These are phyloP conservation scores for Phalaenopsis aphrodite DNA, from an alignment of 106 monocot species.

Conservation along the genomic window DNA sequence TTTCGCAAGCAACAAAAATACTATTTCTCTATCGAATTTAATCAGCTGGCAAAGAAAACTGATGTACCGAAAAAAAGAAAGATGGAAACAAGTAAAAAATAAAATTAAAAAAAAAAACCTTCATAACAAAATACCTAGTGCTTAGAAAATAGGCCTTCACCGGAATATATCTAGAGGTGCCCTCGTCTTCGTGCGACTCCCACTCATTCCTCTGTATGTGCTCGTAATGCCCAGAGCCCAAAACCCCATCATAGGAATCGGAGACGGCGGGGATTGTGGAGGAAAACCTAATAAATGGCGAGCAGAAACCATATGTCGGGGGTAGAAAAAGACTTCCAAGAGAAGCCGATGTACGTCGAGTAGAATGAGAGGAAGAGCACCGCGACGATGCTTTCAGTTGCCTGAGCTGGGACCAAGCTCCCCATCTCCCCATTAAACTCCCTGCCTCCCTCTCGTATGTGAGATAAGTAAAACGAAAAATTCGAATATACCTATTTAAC, in stretches of 20 bases:
- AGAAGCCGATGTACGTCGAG: neutral
- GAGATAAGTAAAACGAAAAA: no score
- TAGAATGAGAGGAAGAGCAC: neutral
- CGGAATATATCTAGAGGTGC: conserved; percentile 34
- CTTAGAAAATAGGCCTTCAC: conserved; percentile 57
- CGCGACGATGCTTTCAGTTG: conserved; percentile 4
- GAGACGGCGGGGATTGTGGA: conserved; percentile 20
- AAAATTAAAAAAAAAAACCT: neutral
- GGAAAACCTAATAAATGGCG: conserved; percentile 12
- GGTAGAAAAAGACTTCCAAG: neutral
- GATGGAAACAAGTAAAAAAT: neutral
- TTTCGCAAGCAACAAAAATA: neutral
- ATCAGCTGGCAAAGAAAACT: neutral
- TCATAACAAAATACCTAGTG: conserved; percentile 24
- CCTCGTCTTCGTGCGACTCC: conserved; percentile 26
- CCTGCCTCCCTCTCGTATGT: neutral
- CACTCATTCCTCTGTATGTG: conserved; percentile 5
- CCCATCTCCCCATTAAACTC: conserved; percentile 21
- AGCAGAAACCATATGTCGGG: neutral
- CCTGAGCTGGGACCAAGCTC: conserved; percentile 11
- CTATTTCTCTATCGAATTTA: neutral
- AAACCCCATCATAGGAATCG: conserved; percentile 16
- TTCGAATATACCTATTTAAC: no score
- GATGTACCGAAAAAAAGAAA: neutral
- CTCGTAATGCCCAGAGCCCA: conserved; percentile 8